phyloP scores from a whole-genome alignment of 2,329 filamentous ascomycete genomes.

The Exophiala sp. region DNA sequence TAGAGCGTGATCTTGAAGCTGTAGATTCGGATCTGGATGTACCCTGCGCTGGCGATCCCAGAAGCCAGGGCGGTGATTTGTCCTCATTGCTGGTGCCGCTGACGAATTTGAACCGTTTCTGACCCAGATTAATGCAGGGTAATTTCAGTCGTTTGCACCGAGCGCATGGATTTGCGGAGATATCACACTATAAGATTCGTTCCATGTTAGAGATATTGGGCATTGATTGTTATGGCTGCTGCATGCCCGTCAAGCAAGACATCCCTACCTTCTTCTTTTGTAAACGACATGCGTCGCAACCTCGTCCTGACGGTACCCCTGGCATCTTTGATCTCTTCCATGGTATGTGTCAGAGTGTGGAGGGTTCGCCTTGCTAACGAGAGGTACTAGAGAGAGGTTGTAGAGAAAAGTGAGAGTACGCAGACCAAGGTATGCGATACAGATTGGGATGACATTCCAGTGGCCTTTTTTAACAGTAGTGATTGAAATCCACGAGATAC shows the following conservation, averaged over 20 bases:
- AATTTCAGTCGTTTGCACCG: slow-evolving; percentile 47
- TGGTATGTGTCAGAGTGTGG: too few species aligned
- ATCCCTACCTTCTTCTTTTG: slow-evolving; percentile 52
- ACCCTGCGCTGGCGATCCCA: not conserved
- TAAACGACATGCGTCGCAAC: slow-evolving; percentile 51
- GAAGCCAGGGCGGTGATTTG: not conserved
- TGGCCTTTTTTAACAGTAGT: too few species aligned
- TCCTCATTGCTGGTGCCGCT: slow-evolving; percentile 23
- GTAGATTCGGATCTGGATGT: not conserved
- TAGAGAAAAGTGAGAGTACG: too few species aligned
- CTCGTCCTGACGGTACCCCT: slow-evolving; percentile 50
- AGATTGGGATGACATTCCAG: too few species aligned
- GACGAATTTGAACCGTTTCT: slow-evolving; percentile 50
- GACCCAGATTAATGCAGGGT: slow-evolving; percentile 45
- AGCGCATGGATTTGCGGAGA: slow-evolving; percentile 42
- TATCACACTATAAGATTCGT: slow-evolving; percentile 43
- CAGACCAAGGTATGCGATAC: too few species aligned
- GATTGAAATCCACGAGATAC: too few species aligned
- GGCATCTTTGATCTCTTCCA: slow-evolving; percentile 32
- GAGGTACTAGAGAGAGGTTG: too few species aligned
- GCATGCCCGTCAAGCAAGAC: not conserved
- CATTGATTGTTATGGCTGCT: not conserved
- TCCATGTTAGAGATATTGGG: not conserved
- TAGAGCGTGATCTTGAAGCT: not conserved
- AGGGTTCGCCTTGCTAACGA: too few species aligned